phyloP scores from a whole-genome alignment of 306 rosid genomes.

The Pachyrhizus erosus region DNA sequence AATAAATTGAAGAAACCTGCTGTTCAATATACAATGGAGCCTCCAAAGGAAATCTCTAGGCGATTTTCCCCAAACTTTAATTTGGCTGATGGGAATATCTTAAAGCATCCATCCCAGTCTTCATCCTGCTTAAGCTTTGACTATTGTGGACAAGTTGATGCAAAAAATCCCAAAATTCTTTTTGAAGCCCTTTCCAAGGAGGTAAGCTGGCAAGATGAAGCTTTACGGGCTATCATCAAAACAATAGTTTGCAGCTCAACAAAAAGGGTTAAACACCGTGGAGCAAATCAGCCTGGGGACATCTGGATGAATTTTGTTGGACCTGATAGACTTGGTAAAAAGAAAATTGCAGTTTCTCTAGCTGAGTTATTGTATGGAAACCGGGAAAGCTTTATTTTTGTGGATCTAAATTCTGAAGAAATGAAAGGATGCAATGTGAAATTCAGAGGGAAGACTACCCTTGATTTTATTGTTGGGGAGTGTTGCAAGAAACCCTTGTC shows the following conservation, averaged over 20 bases:
- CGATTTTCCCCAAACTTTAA: constrained; percentile 54
- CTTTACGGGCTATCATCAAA: constrained; percentile 61
- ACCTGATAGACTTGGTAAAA: constrained; percentile 79
- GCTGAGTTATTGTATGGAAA: constrained; percentile 76
- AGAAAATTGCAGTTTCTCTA: constrained; percentile 68
- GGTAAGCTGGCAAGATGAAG: constrained; percentile 84
- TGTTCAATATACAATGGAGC: constrained; percentile 43
- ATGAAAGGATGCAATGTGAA: constrained; percentile 61
- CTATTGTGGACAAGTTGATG: constrained; percentile 55
- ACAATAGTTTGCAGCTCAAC: constrained; percentile 56
- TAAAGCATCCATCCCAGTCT: constrained; percentile 54
- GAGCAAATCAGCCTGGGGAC: constrained; percentile 56
- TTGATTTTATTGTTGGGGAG: constrained; percentile 80
- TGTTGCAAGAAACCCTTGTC: constrained; percentile 73
- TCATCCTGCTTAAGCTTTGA: constrained; percentile 69
- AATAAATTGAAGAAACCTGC: constrained; percentile 50
- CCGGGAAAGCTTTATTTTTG: constrained; percentile 61
- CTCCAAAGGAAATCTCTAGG: constrained; percentile 54
- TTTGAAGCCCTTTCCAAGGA: constrained; percentile 66
- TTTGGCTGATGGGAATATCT: constrained; percentile 55
- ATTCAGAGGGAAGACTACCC: constrained; percentile 81
- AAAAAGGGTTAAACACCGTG: constrained; percentile 47
- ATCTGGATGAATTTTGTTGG: constrained; percentile 86
- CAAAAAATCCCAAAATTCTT: constrained; percentile 65
- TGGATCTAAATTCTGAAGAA: constrained; percentile 67